Percentiles rank a stretch among this genome's conserved stretches.
These are phyloP conservation scores for Allium fistulosum DNA, from an alignment of 106 monocot genomes.

Conservation along the genomic window DNA sequence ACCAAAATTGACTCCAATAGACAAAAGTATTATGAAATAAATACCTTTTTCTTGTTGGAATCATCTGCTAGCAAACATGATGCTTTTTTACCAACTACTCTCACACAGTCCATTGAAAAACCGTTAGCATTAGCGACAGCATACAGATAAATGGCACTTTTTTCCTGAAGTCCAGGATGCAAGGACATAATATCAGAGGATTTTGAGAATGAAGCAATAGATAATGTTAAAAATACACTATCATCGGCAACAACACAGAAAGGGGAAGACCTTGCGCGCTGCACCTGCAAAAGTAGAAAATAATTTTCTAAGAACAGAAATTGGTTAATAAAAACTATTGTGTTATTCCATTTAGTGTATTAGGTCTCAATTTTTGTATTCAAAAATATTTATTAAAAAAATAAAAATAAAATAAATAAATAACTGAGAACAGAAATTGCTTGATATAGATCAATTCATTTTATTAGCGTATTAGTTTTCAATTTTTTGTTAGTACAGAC, in stretches of 20 bases:
- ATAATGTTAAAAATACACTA: conserved; percentile 65
- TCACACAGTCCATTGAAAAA: conserved; percentile 46
- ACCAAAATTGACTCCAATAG: too few species aligned
- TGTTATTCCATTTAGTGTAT: too few species aligned
- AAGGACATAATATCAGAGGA: conserved; percentile 38
- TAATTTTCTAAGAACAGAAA: too few species aligned
- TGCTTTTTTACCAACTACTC: conserved; percentile 53
- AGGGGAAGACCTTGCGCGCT: conserved; percentile 34
- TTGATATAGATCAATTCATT: too few species aligned
- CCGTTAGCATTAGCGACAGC: conserved; percentile 58
- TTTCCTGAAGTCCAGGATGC: conserved; percentile 59
- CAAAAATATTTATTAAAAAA: too few species aligned
- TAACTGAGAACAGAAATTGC: too few species aligned
- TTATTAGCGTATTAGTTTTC: too few species aligned
- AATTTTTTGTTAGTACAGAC: too few species aligned
- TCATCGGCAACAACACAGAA: conserved; percentile 86
- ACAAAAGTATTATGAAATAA: too few species aligned
- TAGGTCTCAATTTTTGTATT: too few species aligned
- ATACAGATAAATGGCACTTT: conserved; percentile 45
- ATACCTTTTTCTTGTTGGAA: conserved; percentile 31
- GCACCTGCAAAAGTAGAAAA: conserved; percentile 35
- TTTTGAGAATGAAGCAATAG: conserved; percentile 43
- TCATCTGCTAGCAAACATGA: conserved; percentile 40
- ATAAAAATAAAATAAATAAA: too few species aligned
- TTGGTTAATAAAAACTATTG: too few species aligned